A percentile compares a stretch with the other conserved stretches of the same genome.
phyloP scores from a whole-genome alignment of 2,329 filamentous ascomycete species.

The Diplodia seriata region DNA sequence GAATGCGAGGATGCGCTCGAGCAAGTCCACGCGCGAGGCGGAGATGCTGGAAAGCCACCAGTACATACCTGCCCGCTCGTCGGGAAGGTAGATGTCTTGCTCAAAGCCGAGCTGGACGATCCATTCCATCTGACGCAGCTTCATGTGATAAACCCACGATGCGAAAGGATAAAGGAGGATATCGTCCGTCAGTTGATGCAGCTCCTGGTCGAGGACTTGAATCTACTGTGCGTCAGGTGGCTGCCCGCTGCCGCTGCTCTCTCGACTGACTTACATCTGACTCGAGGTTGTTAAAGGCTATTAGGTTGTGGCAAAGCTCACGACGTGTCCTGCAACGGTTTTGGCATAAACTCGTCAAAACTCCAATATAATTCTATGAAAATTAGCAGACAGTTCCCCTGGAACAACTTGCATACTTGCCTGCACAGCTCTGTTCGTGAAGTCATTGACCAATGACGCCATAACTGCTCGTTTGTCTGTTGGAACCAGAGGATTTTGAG shows the following conservation, averaged over 20 bases:
- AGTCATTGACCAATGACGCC: conserved; percentile 74
- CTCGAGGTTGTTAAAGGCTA: conserved; percentile 85
- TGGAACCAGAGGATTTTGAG: conserved; percentile 54
- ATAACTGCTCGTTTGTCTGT: conserved; percentile 77
- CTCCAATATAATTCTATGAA: conserved; percentile 76
- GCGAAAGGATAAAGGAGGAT: conserved; percentile 75
- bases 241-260: background rate
- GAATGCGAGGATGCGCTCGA: conserved; percentile 28
- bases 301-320: conserved; percentile 82
- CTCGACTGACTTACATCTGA: conserved; percentile 63
- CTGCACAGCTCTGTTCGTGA: conserved; percentile 61
- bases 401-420: conserved; percentile 39
- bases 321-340: conserved; percentile 90
- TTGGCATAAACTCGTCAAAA: conserved; percentile 84
- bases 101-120: conserved; percentile 94
- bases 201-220: conserved; percentile 74
- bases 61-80: conserved; percentile 89
- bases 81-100: conserved; percentile 83
- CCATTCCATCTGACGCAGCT: conserved; percentile 85
- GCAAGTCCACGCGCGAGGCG: conserved; percentile 35
- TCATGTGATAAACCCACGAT: conserved; percentile 89
- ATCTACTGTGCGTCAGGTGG: conserved; percentile 43
- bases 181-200: conserved; percentile 67
- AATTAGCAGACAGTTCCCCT: conserved; percentile 49
- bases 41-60: conserved; percentile 59